Evolutionary conservation across 805 yeast genomes (phyloP).

Genomic region (Zygotorulaspora chibaensis): DNA sequence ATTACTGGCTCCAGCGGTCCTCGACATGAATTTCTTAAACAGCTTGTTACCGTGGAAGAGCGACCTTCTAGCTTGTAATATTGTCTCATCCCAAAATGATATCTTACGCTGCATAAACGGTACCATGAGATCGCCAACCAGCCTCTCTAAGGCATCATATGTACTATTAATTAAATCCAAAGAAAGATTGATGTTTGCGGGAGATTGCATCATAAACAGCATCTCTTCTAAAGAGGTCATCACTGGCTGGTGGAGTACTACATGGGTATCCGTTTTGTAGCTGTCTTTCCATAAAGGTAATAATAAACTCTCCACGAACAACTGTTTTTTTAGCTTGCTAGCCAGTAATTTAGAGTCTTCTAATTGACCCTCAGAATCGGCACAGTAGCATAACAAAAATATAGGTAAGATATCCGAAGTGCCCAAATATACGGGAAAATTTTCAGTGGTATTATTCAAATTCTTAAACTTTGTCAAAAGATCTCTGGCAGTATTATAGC

Average conservation of each 20-base stretch:
- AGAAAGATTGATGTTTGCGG: constrained; percentile 17
- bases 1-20: constrained; percentile 16
- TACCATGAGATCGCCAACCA: constrained; percentile 35
- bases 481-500: constrained; percentile 51
- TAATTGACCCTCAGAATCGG: constrained; percentile 41
- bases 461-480: constrained; percentile 51
- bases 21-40: constrained; percentile 40
- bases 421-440: constrained; percentile 51
- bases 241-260: constrained; percentile 30
- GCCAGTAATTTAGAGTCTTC: constrained; percentile 39
- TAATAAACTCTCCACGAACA: constrained; percentile 35
- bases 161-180: constrained; percentile 20
- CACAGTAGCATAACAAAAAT: constrained; percentile 49
- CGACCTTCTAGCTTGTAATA: constrained; percentile 71
- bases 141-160: constrained; percentile 24
- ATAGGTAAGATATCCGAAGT: constrained; percentile 56
- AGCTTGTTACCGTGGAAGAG: constrained; percentile 64
- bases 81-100: constrained; percentile 80
- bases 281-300: constrained; percentile 28
- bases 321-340: constrained; percentile 40
- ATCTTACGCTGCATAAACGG: constrained; percentile 86
- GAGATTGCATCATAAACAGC: constrained; percentile 15
- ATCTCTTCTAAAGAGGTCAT: constrained; percentile 29
- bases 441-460: constrained; percentile 43
- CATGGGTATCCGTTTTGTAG: constrained; percentile 7